phyloP scores from a whole-genome alignment of 2,329 filamentous ascomycete species.

The Aspergillus sp. region DNA sequence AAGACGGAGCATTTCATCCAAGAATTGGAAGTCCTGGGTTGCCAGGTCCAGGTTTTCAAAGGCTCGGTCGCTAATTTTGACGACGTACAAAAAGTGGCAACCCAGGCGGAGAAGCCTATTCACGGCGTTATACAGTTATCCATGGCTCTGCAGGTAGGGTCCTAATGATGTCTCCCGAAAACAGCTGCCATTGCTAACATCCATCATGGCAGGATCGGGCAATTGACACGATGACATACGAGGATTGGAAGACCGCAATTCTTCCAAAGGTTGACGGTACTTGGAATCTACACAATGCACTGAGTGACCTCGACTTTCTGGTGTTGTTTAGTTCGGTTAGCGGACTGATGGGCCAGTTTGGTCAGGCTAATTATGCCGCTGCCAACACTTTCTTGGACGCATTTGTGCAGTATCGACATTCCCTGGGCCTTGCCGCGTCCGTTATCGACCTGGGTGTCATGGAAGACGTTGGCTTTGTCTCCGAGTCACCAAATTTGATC shows the following conservation, averaged over 20 bases:
- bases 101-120: neutral
- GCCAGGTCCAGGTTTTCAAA: neutral
- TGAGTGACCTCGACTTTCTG: constrained; percentile 41
- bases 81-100: neutral
- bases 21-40: neutral
- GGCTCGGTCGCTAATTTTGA: neutral
- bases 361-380: constrained; percentile 47
- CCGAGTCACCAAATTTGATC: neutral
- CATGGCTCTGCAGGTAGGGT: neutral
- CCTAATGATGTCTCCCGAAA: neutral
- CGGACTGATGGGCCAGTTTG: constrained; percentile 46
- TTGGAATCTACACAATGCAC: constrained; percentile 36
- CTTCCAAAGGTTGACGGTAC: constrained; percentile 42
- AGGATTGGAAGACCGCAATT: constrained; percentile 37
- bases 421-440: neutral
- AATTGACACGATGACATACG: constrained; percentile 31
- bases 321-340: constrained; percentile 42
- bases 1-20: constrained; percentile 19
- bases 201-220: neutral
- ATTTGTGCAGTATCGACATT: neutral
- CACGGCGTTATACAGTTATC: neutral
- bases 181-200: neutral
- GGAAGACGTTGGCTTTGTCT: neutral
- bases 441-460: constrained; percentile 5
- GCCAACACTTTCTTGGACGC: constrained; percentile 37